Evolutionary conservation across 257 asterid genomes (phyloP).

Genomic region (Striga asiatica): DNA sequence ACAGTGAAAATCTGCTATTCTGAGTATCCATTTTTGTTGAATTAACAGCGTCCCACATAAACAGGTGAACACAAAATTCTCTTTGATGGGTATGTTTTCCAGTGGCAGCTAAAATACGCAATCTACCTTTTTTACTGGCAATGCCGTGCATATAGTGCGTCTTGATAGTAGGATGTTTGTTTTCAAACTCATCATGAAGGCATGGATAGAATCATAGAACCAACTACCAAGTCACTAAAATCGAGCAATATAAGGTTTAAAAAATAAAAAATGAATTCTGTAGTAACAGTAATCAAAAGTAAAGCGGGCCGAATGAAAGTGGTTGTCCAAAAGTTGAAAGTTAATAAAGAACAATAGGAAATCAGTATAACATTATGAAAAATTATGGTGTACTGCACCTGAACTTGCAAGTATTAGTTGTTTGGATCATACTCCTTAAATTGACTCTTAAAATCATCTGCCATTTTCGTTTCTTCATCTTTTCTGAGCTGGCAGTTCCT

Average conservation of each 20-base stretch:
- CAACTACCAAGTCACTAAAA: too few relatives aligned
- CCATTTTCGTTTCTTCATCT: slow-evolving; percentile 71
- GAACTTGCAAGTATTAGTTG: slow-evolving; percentile 27
- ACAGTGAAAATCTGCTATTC: not conserved
- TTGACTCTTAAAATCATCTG: slow-evolving; percentile 48
- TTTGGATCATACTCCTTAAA: slow-evolving; percentile 60
- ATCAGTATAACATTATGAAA: not conserved
- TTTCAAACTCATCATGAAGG: not conserved
- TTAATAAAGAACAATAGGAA: not conserved
- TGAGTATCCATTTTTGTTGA: not conserved
- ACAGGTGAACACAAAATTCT: too few relatives aligned
- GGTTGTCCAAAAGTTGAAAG: not conserved
- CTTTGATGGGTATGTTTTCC: too few relatives aligned
- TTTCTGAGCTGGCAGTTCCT: slow-evolving; percentile 67
- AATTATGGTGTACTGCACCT: slow-evolving; percentile 18
- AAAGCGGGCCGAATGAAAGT: not conserved
- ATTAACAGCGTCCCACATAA: not conserved
- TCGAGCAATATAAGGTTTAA: not conserved
- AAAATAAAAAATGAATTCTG: not conserved
- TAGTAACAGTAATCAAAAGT: not conserved
- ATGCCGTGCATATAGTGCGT: not conserved
- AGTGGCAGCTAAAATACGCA: not conserved
- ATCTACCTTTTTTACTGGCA: not conserved
- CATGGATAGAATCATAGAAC: too few relatives aligned
- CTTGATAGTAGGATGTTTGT: not conserved